Conservation (phyloP, 1,139 yeast genomes). For the Suhomyces bolitotheri region DNA sequence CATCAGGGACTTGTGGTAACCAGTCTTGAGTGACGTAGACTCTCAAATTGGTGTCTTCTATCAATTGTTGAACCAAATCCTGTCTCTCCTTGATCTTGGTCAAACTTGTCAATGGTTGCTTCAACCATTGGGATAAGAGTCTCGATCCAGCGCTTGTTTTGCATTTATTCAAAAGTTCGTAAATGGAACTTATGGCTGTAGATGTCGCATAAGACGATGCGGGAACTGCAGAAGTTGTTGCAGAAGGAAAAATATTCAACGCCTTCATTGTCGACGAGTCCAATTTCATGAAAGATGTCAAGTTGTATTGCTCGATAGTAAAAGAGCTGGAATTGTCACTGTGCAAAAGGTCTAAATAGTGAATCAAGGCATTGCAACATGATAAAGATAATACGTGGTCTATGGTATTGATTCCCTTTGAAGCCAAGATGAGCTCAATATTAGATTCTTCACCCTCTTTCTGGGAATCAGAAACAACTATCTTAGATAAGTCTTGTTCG, state of each 20-base stretch:
- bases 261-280: conserved; percentile 91
- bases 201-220: conserved; percentile 41
- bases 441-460: conserved; percentile 27
- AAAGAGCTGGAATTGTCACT: conserved; percentile 48
- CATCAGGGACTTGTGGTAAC: conserved; percentile 76
- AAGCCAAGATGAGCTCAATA: conserved; percentile 56
- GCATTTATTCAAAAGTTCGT: conserved; percentile 83
- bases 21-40: conserved; percentile 66
- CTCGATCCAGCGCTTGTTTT: conserved; percentile 85
- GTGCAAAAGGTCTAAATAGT: conserved; percentile 60
- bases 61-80: conserved; percentile 64
- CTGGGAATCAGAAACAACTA: conserved; percentile 20
- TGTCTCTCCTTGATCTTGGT: conserved; percentile 67
- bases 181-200: conserved; percentile 52
- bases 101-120: conserved; percentile 81
- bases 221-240: conserved; percentile 27
- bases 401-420: conserved; percentile 50
- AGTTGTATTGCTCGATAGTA: conserved; percentile 63
- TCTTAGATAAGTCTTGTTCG: conserved; percentile 69
- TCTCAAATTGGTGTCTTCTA: conserved; percentile 70
- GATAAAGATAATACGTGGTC: conserved; percentile 37
- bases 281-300: conserved; percentile 78
- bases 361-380: conserved; percentile 63
- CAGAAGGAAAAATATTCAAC: conserved; percentile 72
- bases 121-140: conserved; percentile 87